Conservation (phyloP, 306 rosid species). For the Begonia masoniana region DNA sequence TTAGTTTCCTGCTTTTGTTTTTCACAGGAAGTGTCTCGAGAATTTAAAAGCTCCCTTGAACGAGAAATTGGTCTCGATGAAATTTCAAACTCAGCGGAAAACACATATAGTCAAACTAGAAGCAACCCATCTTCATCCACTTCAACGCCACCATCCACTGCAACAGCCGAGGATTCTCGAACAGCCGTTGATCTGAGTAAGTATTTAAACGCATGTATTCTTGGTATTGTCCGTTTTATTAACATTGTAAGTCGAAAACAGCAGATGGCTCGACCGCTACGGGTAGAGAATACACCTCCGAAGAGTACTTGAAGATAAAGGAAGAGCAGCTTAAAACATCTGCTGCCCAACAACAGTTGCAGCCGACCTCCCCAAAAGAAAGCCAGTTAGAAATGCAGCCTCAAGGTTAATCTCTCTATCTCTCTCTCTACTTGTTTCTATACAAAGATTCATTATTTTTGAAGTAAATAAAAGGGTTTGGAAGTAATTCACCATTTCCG, state of each 20-base stretch:
- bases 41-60: conserved; percentile 91
- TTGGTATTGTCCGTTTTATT: neutral
- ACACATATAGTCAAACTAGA: conserved; percentile 24
- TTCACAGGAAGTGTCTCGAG: conserved; percentile 82
- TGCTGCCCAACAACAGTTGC: conserved; percentile 34
- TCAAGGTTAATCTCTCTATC: conserved; percentile 23
- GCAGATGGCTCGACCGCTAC: conserved; percentile 37
- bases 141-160: conserved; percentile 35
- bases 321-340: conserved; percentile 71
- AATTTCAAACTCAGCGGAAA: conserved; percentile 34
- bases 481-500: no score
- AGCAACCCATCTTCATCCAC: conserved; percentile 22
- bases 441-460: no score
- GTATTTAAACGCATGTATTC: conserved; percentile 14
- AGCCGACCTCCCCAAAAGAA: conserved; percentile 24
- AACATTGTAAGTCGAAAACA: neutral
- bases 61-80: conserved; percentile 98
- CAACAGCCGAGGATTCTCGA: conserved; percentile 26
- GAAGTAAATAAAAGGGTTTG: no score
- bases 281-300: conserved; percentile 51
- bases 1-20: conserved; percentile 15
- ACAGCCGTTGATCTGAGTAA: conserved; percentile 56
- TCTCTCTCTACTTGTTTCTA: neutral
- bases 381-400: conserved; percentile 24
- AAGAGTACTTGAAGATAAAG: conserved; percentile 72